Percentiles rank a stretch among this genome's conserved stretches.
Evolutionary conservation across 2,329 filamentous ascomycete species (phyloP).

Genomic region (Pseudogymnoascus sp.): DNA sequence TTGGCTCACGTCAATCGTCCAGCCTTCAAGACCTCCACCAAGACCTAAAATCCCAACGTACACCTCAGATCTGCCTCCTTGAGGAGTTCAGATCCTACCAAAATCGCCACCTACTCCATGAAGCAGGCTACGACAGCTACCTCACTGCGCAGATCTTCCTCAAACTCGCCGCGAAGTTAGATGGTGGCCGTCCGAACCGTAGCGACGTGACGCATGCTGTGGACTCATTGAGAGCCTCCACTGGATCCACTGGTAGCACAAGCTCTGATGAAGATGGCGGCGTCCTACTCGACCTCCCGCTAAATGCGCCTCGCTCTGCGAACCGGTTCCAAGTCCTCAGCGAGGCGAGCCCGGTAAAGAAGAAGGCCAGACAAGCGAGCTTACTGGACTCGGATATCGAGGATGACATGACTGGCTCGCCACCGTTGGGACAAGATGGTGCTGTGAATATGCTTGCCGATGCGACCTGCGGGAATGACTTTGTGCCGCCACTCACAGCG

Average conservation of each 20-base stretch:
- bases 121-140: slow-evolving; percentile 50
- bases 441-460: slow-evolving; percentile 14
- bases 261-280: neutral
- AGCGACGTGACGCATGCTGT: neutral
- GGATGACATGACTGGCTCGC: neutral
- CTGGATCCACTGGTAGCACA: neutral
- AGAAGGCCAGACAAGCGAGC: neutral
- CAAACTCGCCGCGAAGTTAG: slow-evolving; percentile 24
- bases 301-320: neutral
- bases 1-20: slow-evolving; percentile 17
- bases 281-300: neutral
- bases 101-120: slow-evolving; percentile 32
- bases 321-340: neutral
- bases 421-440: neutral
- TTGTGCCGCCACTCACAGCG: neutral
- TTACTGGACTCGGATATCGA: neutral
- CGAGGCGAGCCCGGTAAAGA: neutral
- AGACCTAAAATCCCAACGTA: slow-evolving; percentile 31
- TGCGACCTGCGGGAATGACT: slow-evolving; percentile 14
- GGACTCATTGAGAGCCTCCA: neutral
- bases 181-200: slow-evolving; percentile 11
- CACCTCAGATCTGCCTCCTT: slow-evolving; percentile 33
- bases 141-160: slow-evolving; percentile 37
- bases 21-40: slow-evolving; percentile 41
- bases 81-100: neutral